A percentile compares a stretch with the other conserved stretches of the same genome.
phyloP scores from a whole-genome alignment of 306 rosid species.

The Pterocarpus santalinus region DNA sequence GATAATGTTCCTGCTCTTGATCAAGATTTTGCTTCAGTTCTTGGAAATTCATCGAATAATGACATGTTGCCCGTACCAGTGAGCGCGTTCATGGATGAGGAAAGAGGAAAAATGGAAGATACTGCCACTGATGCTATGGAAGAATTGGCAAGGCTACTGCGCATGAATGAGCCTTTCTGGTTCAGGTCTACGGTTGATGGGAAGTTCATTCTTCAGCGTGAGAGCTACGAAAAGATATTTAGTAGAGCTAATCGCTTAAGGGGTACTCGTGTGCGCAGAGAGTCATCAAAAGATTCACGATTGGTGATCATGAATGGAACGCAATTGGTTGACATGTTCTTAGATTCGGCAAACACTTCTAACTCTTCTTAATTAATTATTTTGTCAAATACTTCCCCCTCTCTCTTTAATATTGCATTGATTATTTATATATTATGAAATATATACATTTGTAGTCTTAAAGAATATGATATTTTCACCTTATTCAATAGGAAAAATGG shows the following conservation, averaged over 20 bases:
- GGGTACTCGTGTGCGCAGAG: constrained; percentile 41
- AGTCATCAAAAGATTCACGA: constrained; percentile 71
- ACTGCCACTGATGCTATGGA: constrained; percentile 60
- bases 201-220: constrained; percentile 54
- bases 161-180: constrained; percentile 71
- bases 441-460: neutral
- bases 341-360: constrained; percentile 57
- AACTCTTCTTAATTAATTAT: neutral
- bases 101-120: constrained; percentile 54
- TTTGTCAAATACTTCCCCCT: too few species aligned
- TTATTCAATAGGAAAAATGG: constrained; percentile 67
- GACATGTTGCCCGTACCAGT: constrained; percentile 13
- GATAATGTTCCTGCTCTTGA: neutral
- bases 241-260: constrained; percentile 41
- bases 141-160: constrained; percentile 58
- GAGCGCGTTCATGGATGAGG: constrained; percentile 41
- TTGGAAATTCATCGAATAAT: neutral
- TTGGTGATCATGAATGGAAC: constrained; percentile 54
- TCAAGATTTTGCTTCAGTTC: constrained; percentile 8
- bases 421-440: neutral
- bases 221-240: constrained; percentile 54
- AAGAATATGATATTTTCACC: neutral
- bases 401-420: neutral
- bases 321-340: constrained; percentile 62
- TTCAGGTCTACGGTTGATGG: constrained; percentile 40